Evolutionary conservation across 495 filamentous ascomycete genomes (phyloP).

Genomic region (Peziza echinospora): DNA sequence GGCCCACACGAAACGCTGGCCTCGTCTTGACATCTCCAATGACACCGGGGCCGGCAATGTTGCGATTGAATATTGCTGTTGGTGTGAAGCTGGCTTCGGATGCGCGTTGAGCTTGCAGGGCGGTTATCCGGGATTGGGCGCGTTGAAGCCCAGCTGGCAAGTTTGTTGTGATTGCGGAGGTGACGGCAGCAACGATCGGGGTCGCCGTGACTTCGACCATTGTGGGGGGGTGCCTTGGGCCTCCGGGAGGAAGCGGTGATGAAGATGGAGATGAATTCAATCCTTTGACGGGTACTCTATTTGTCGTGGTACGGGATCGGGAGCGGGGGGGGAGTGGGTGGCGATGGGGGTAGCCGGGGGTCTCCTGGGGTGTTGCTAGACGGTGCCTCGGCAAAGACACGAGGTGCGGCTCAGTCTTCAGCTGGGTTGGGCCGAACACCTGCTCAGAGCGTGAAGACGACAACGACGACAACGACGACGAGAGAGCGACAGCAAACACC

Average conservation of each 20-base stretch:
- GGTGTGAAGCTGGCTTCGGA: conserved; percentile 2
- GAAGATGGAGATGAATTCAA: no score
- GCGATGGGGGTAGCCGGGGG: neutral
- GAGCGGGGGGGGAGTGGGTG: no score
- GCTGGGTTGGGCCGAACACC: no score
- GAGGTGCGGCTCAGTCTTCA: no score
- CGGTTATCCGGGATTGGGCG: conserved; percentile 15
- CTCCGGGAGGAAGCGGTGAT: neutral
- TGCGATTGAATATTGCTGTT: conserved; percentile 1
- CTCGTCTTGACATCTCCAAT: conserved; percentile 54
- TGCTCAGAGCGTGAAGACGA: no score
- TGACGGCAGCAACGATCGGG: conserved; percentile 1
- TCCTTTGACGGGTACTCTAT: no score
- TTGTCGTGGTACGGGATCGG: no score
- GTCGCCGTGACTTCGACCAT: conserved; percentile 6
- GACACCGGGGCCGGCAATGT: conserved; percentile 34
- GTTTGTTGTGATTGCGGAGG: conserved; percentile 7
- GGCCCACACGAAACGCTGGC: conserved; percentile 80
- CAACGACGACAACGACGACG: no score
- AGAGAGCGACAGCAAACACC: no score
- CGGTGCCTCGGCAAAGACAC: no score
- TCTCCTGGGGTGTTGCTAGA: neutral
- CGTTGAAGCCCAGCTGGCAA: conserved; percentile 17
- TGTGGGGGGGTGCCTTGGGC: conserved; percentile 9
- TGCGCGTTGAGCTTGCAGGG: conserved; percentile 9